Evolutionary conservation across 108 stramenopile genomes (phyloP).

Genomic region (Conticribra guillardii): DNA sequence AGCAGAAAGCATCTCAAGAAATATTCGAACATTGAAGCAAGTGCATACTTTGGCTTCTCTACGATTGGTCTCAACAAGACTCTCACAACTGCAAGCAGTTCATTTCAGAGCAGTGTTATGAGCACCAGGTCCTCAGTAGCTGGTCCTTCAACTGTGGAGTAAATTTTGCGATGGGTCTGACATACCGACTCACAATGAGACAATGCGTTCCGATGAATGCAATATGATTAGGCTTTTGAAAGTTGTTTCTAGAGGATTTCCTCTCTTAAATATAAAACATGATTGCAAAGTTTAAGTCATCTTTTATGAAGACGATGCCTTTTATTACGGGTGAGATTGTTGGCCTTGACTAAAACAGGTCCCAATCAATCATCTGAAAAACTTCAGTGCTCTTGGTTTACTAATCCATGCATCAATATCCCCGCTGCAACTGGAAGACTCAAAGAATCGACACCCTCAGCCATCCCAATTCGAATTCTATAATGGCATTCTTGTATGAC

Average conservation of each 20-base stretch:
- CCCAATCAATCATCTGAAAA: too few relatives aligned
- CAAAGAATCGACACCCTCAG: constrained; percentile 68
- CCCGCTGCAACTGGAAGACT: constrained; percentile 73
- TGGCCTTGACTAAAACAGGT: too few relatives aligned
- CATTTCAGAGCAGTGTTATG: background rate
- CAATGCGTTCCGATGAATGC: too few relatives aligned
- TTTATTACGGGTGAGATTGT: too few relatives aligned
- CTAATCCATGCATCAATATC: constrained; percentile 75
- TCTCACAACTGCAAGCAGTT: constrained; percentile 2
- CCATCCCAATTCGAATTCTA: constrained; percentile 63
- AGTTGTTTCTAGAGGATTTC: too few relatives aligned
- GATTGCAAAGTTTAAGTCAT: too few relatives aligned
- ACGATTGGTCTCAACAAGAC: constrained; percentile 48
- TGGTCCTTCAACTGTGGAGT: constrained; percentile 9
- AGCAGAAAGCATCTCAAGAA: constrained; percentile 50
- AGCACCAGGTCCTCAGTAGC: background rate
- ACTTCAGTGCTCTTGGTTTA: too few relatives aligned
- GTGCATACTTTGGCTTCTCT: constrained; percentile 48
- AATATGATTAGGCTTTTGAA: too few relatives aligned
- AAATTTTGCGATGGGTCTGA: background rate
- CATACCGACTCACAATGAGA: too few relatives aligned
- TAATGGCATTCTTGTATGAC: constrained; percentile 57
- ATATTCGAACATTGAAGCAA: constrained; percentile 22
- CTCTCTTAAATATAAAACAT: too few relatives aligned
- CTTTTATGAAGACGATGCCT: too few relatives aligned